Evolutionary conservation across 1,139 yeast genomes (phyloP).

Genomic region (Pichia norvegensis): DNA sequence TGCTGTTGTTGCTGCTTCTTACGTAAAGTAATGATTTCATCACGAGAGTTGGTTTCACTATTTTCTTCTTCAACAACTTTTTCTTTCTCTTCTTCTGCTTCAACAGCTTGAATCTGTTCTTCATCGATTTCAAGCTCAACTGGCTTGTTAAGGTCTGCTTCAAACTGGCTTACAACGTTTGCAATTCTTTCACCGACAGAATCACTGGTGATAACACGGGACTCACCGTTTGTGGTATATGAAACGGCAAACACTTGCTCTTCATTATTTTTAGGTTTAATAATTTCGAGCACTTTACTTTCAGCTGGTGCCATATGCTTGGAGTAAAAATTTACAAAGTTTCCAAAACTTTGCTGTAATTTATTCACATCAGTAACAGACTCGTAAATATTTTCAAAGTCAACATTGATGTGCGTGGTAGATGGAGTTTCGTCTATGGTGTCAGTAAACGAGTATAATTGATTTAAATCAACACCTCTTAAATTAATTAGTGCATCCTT

Average conservation of each 20-base stretch:
- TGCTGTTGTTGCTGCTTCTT: conserved; percentile 22
- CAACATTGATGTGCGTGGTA: neutral
- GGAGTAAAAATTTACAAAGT: conserved; percentile 10
- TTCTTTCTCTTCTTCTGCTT: conserved; percentile 12
- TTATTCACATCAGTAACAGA: conserved; percentile 17
- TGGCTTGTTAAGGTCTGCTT: conserved; percentile 8
- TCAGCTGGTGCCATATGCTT: neutral
- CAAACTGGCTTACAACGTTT: conserved; percentile 11
- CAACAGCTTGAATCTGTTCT: conserved; percentile 11
- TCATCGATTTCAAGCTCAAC: conserved; percentile 13
- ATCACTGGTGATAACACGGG: conserved; percentile 1
- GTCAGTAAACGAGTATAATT: neutral
- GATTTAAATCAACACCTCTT: conserved; percentile 21
- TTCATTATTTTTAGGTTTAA: neutral
- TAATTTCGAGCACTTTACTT: neutral
- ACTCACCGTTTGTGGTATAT: conserved; percentile 8
- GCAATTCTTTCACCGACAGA: conserved; percentile 10
- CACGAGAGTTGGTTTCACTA: conserved; percentile 26
- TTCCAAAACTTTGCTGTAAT: conserved; percentile 16
- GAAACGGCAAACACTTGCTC: conserved; percentile 11
- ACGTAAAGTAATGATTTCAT: conserved; percentile 52
- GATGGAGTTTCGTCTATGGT: neutral
- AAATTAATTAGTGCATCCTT: conserved; percentile 30
- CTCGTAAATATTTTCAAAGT: conserved; percentile 14
- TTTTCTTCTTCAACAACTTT: conserved; percentile 6